Evolutionary conservation across 495 filamentous ascomycete genomes (phyloP), one percentile per base, ranked within the genome.

Genomic region (Penicillium psychrofluorescens): DNA sequence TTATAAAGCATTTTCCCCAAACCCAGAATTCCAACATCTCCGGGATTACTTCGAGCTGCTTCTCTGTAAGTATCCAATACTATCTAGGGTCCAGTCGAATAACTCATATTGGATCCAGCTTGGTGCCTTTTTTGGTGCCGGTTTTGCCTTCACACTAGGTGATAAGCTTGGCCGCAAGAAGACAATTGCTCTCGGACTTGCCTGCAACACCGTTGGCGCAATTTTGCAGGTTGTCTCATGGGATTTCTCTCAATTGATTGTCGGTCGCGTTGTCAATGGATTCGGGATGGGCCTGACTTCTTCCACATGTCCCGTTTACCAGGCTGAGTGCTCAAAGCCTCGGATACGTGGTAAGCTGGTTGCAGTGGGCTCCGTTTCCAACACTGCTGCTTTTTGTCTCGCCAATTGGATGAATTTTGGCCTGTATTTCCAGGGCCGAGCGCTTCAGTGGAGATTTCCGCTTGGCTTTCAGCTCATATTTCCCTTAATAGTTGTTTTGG

Each of bases 381-480:
- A 57, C 35, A 55, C 53, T 11, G 55, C 50, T 6, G 64, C 54
- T 31, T 62, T 66, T 43, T 64, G 50, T 44, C 31, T 34, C 14
- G 64, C 66, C 7, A 70, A 67, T 48, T 67, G 66, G 55, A 59
- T 71, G 34, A 63, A 59, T 13, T 71, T 69, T 36, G 62, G 49
- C 22, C 43, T 67, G 4, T 68, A 59, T 22, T 63, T 57, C 32
- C 50, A 37, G 4, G 68, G 56, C 2, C 49, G 58, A 13, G 41
- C 41, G 10, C 27, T 44, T 28, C 67, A 72, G 50, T 77, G 74
- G 74, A 57, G 74, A 1, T 67, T 76, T 40, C 74, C 74, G n/a
- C 51, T 77, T 12, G 64, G 59, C 0, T 69, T 77, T 30, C 74
- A 77, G 51, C 56, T 72, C 10, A 48, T 76, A 10, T 71, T 59